These are phyloP conservation scores for Leccinum variicolor DNA, from an alignment of 768 basidiomycete species.

Conservation along the genomic window DNA sequence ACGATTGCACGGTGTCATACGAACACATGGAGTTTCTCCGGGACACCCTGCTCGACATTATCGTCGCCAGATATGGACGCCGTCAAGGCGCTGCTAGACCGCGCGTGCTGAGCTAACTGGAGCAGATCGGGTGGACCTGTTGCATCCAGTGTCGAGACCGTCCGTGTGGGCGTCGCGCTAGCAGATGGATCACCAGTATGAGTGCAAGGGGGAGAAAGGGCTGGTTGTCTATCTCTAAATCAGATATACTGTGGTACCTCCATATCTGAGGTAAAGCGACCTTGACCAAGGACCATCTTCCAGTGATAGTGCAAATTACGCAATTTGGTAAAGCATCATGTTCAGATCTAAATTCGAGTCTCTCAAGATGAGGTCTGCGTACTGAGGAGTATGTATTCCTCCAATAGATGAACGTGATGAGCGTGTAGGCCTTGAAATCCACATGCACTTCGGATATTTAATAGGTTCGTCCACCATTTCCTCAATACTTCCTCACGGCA, in stretches of 20 bases:
- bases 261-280: too few relatives aligned
- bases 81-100: conserved; percentile 49
- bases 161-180: conserved; percentile 55
- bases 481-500: too few relatives aligned
- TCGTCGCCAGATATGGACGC: conserved; percentile 57
- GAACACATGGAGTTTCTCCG: conserved; percentile 77
- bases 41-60: conserved; percentile 71
- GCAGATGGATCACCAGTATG: conserved; percentile 43
- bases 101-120: conserved; percentile 53
- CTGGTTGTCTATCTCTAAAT: conserved; percentile 35
- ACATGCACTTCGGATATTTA: too few relatives aligned
- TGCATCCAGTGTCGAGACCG: conserved; percentile 69
- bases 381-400: too few relatives aligned
- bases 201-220: conserved; percentile 43
- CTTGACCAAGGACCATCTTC: conserved; percentile 34
- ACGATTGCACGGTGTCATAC: conserved; percentile 64
- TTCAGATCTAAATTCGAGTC: too few relatives aligned
- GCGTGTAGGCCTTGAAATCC: too few relatives aligned
- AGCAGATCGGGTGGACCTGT: conserved; percentile 69
- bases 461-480: too few relatives aligned
- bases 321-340: too few relatives aligned
- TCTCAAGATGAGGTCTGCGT: too few relatives aligned
- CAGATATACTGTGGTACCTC: too few relatives aligned
- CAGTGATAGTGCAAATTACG: too few relatives aligned
- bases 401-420: too few relatives aligned